Evolutionary conservation across 257 asterid genomes (phyloP), one percentile per base, ranked within the genome.

Genomic region (Penstemon eatonii): DNA sequence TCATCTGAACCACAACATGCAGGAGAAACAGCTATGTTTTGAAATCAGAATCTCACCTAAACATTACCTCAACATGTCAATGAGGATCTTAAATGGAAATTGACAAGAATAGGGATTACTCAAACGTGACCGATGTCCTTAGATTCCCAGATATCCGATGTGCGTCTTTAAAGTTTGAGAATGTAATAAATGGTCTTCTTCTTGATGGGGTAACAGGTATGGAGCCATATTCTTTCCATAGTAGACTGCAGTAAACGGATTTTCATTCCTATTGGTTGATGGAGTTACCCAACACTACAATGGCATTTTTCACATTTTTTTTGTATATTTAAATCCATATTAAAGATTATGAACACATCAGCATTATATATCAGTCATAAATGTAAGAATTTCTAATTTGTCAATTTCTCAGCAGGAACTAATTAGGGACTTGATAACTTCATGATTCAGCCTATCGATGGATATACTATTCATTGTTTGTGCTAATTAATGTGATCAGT

Each of bases 21-120:
- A 93, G 99, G 99, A 93, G 81, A 93, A 83, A 78, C 85, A 75
- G 80, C 85, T 93, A 10, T 90, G 99, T 52, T 82, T 78, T 67
- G 97, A 90, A 85, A 89, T 90, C 47, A 85, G 85, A 79, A 82
- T 93, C 72, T 82, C 85, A 25, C 99, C 96, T 1, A 67, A 85
- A 4, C 96, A 88, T 70, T 93, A 93, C 79, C 97, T 93, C 60
- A 85, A 82, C 80, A 90, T 93, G 88, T 85, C 97, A 6, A 72
- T 82, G 78, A 89, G 89, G 65, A 80, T 90, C 52, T 77, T 88
- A 44, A 82, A 75, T 8, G 97, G 99, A 65, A 87, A 63, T 72
- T 93, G 59, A 62, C 85, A 41, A 82, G 68, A 55, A 93, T 88
- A 75, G 97, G 95, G 78, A 81, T 90, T 36, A 74, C 84, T 67